A percentile compares a stretch with the other conserved stretches of the same genome.
Conservation (phyloP, 2,329 filamentous ascomycete species). For the Stagonosporopsis vannaccii region DNA sequence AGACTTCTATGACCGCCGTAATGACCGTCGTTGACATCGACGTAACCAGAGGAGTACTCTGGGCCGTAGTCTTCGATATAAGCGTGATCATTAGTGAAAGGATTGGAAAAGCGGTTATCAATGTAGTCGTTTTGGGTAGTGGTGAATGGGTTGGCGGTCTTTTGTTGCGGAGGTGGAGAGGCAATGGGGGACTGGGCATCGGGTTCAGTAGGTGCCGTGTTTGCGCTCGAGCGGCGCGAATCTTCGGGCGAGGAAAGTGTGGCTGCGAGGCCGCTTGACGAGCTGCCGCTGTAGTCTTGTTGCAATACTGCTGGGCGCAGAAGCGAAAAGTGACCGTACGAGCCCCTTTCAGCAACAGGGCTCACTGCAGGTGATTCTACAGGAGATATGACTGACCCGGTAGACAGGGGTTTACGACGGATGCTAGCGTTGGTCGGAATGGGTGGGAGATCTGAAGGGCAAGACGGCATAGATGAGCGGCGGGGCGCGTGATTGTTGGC, state of each 20-base stretch:
- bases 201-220: conserved; percentile 23
- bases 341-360: conserved; percentile 28
- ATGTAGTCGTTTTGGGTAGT: not conserved
- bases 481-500: conserved; percentile 17
- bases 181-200: conserved; percentile 17
- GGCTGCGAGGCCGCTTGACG: conserved; percentile 30
- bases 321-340: conserved; percentile 24
- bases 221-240: conserved; percentile 15
- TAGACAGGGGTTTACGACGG: conserved; percentile 36
- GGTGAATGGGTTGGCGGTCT: not conserved
- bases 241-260: conserved; percentile 13
- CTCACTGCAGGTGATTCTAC: conserved; percentile 24
- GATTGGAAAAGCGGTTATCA: conserved; percentile 25
- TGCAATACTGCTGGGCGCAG: conserved; percentile 33
- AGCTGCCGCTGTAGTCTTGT: conserved; percentile 35
- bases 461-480: conserved; percentile 18
- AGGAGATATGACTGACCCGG: not conserved
- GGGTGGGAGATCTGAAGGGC: conserved; percentile 21
- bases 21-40: conserved; percentile 37
- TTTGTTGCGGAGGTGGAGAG: not conserved
- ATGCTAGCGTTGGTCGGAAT: conserved; percentile 28
- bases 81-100: conserved; percentile 34
- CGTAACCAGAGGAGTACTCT: conserved; percentile 30
- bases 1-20: conserved; percentile 42
- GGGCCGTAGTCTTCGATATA: conserved; percentile 46